phyloP scores from a whole-genome alignment of 2,329 filamentous ascomycete genomes.

The Epichloe aotearoae region DNA sequence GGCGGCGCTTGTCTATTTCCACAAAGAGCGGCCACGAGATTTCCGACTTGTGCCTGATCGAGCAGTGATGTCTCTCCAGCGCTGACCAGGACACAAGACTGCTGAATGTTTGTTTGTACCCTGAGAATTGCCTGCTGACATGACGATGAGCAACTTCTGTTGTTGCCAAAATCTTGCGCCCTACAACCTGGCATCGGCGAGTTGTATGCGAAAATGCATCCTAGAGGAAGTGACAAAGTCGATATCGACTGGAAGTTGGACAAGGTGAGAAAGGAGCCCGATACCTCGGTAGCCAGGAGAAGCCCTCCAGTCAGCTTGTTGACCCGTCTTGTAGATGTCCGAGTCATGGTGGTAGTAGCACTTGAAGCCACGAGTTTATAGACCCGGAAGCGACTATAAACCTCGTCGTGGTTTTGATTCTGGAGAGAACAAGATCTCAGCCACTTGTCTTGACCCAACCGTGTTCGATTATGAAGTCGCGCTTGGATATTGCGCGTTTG shows the following conservation, averaged over 20 bases:
- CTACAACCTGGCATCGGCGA: slow-evolving; percentile 25
- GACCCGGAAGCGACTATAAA: background rate
- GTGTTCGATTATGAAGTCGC: background rate
- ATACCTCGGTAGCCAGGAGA: slow-evolving; percentile 12
- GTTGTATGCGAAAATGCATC: slow-evolving; percentile 30
- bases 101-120: slow-evolving; percentile 17
- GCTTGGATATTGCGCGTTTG: background rate
- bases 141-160: slow-evolving; percentile 22
- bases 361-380: background rate
- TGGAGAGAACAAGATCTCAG: background rate
- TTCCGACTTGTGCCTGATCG: slow-evolving; percentile 22
- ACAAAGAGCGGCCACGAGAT: slow-evolving; percentile 25
- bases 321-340: background rate
- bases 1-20: slow-evolving; percentile 7
- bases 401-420: background rate
- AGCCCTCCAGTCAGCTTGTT: slow-evolving; percentile 10
- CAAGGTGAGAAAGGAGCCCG: slow-evolving; percentile 17
- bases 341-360: slow-evolving; percentile 2
- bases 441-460: no score
- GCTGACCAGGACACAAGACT: slow-evolving; percentile 14
- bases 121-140: slow-evolving; percentile 20
- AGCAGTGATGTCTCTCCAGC: slow-evolving; percentile 20
- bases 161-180: slow-evolving; percentile 20
- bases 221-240: slow-evolving; percentile 21
- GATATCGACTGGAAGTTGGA: slow-evolving; percentile 28